Evolutionary conservation across 345 rosid species (phyloP).

Genomic region (Lepidium didymum): DNA sequence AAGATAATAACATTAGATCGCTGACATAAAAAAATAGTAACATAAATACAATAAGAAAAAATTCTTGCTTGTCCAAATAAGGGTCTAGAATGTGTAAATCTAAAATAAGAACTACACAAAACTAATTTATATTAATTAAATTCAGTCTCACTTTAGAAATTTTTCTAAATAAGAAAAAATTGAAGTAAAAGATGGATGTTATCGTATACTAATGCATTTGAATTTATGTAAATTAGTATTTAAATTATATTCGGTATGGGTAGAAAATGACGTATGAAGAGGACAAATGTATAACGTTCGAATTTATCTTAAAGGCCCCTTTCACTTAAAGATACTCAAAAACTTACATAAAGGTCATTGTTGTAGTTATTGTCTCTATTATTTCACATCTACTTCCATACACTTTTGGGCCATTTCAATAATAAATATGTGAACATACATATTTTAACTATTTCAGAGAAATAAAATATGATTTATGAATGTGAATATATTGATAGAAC

Average conservation of each 20-base stretch:
- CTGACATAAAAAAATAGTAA: no score
- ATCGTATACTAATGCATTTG: background rate
- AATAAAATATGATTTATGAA: background rate
- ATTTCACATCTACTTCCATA: slow-evolving; percentile 1
- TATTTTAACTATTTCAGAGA: no score
- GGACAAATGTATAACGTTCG: slow-evolving; percentile 30
- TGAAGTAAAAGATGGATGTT: background rate
- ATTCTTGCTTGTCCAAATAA: background rate
- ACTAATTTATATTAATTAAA: background rate
- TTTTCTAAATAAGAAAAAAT: background rate
- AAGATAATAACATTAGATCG: background rate
- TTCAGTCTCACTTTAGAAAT: background rate
- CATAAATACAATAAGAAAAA: background rate
- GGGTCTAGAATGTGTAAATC: background rate
- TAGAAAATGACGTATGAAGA: slow-evolving; percentile 17
- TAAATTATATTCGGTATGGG: slow-evolving; percentile 14
- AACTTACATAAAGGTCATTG: slow-evolving; percentile 6
- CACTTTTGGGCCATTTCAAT: no score
- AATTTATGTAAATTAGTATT: background rate
- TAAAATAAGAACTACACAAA: background rate
- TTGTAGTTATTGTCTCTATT: background rate
- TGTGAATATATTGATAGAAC: background rate
- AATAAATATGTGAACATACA: no score
- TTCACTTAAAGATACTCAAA: background rate
- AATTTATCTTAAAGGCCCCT: slow-evolving; percentile 12